Evolutionary conservation across 768 basidiomycete genomes (phyloP), one percentile per base, ranked within the genome.

Genomic region (Suillus plorans): DNA sequence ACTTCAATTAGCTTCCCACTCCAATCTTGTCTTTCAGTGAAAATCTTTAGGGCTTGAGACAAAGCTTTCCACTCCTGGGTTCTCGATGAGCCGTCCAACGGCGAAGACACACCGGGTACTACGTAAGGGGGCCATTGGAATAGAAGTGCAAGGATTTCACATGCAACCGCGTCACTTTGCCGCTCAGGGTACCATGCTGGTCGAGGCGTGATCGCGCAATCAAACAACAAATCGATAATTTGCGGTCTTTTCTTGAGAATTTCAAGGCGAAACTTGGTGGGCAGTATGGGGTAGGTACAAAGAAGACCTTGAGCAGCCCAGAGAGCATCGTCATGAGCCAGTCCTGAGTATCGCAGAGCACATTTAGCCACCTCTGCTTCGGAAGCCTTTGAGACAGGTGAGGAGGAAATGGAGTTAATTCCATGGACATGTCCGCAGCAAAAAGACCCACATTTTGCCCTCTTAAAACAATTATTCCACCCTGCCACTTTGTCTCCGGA

Each of bases 161-260:
- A 68, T n/a, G 71, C 67, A 14, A 72, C 62, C 4, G 69, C 65
- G 22, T 72, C 70, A 18, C 67, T 60, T 20, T 71, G 63, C 7
- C 66, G 64, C 60, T 76, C 71, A n/a, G 74, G 72, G 62, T 77
- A 76, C 72, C 73, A 77, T 18, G 69, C 52, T 22, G 69, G 69
- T 28, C 74, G 67, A 41, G 57, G 37, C 18, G 71, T 20, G 22
- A 63, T 55, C 18, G 73, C 74, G 62, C 67, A 68, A 39, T 69
- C 64, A 53, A 75, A 68, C 5, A 77, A 63, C 50, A 62, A 49
- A 37, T 68, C 64, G 31, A 69, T 5, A 22, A 68, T 65, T n/a
- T 68, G 56, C 2, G 70, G 67, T 34, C 61, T 53, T n/a, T 62
- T 34, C 45, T 65, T 60, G 2, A 70, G 34, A 20, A 70, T 62